Percentiles rank a stretch among this genome's conserved stretches.
phyloP scores from a whole-genome alignment of 2,329 filamentous ascomycete genomes.

The Taxawa tesnikishii region DNA sequence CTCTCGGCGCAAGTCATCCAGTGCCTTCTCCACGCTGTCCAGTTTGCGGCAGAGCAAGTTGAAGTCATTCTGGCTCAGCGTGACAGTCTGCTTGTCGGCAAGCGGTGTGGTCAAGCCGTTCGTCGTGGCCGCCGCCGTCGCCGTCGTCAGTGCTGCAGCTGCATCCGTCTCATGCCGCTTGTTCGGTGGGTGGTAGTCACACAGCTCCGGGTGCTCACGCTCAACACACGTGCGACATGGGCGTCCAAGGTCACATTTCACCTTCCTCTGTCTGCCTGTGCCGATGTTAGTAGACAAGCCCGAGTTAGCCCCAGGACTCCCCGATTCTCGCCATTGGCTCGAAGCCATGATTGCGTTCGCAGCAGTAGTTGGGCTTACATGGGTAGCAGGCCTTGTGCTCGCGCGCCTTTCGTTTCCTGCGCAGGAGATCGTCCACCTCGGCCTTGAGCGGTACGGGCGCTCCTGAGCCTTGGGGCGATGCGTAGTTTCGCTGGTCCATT shows the following conservation, averaged over 20 bases:
- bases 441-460: constrained; percentile 24
- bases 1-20: constrained; percentile 28
- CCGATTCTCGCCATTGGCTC: too few relatives aligned
- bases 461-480: too few relatives aligned
- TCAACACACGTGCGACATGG: constrained; percentile 39
- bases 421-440: constrained; percentile 37
- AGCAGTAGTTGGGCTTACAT: too few relatives aligned
- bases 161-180: constrained; percentile 19
- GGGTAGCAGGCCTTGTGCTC: constrained; percentile 42
- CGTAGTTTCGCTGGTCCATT: constrained; percentile 1
- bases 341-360: too few relatives aligned
- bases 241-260: constrained; percentile 33
- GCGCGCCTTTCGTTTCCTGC: constrained; percentile 36
- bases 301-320: too few relatives aligned
- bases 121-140: background rate
- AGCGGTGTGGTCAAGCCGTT: background rate
- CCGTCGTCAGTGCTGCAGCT: background rate
- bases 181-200: constrained; percentile 26
- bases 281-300: too few relatives aligned
- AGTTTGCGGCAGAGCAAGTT: constrained; percentile 36
- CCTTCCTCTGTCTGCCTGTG: constrained; percentile 28
- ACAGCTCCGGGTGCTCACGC: constrained; percentile 38
- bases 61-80: constrained; percentile 27
- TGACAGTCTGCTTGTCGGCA: constrained; percentile 11
- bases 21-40: constrained; percentile 33